Percentiles rank a stretch among this genome's conserved stretches.
Conservation (phyloP, 768 basidiomycete genomes). For the Holtermanniella nyarrowii region DNA sequence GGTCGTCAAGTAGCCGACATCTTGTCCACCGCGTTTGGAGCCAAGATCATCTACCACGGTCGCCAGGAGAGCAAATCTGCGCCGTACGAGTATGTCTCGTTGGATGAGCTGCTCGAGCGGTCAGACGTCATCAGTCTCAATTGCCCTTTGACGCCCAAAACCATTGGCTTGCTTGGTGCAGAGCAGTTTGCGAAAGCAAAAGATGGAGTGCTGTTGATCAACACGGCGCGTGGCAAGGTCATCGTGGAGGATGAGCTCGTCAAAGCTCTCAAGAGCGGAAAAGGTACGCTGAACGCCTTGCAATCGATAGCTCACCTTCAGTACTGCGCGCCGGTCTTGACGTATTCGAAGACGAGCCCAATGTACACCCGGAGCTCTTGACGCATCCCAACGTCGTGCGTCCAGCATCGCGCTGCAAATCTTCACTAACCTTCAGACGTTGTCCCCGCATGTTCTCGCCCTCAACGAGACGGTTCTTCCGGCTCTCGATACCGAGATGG, state of each 20-base stretch:
- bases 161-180: constrained; percentile 20
- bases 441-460: neutral
- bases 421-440: neutral
- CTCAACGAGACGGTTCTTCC: neutral
- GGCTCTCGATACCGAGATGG: neutral
- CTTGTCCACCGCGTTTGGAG: constrained; percentile 30
- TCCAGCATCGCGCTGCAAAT: neutral
- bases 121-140: constrained; percentile 29
- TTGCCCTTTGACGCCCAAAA: constrained; percentile 30
- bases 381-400: constrained; percentile 24
- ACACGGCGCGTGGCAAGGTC: constrained; percentile 35
- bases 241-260: constrained; percentile 40
- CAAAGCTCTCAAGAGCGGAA: constrained; percentile 38
- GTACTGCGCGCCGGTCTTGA: constrained; percentile 40
- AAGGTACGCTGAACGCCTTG: constrained; percentile 13
- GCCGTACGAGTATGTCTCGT: constrained; percentile 24
- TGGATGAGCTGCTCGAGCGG: constrained; percentile 28
- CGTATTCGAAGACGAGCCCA: constrained; percentile 41
- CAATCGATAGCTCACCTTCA: neutral
- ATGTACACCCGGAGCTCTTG: constrained; percentile 30
- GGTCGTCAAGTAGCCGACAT: constrained; percentile 31
- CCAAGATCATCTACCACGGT: constrained; percentile 38
- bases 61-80: constrained; percentile 25
- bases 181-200: constrained; percentile 31
- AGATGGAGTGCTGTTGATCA: constrained; percentile 35